Percentiles rank a stretch among this genome's conserved stretches.
phyloP scores from a whole-genome alignment of 129 eudicot genomes.

The Cynara cardunculus region DNA sequence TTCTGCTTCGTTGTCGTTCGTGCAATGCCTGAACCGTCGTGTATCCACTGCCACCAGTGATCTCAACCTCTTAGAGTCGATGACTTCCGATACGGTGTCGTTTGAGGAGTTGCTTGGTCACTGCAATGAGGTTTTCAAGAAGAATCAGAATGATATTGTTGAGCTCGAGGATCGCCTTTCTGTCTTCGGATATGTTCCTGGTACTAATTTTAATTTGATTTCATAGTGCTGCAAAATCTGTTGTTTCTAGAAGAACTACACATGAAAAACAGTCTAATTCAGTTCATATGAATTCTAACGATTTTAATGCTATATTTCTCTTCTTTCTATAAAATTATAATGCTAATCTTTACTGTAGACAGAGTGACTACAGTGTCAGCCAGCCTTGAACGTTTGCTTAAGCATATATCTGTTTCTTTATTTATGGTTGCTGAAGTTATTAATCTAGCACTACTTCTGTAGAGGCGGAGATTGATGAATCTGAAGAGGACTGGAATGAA shows the following conservation, averaged over 20 bases:
- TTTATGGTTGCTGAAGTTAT: background rate
- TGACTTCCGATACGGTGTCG: slow-evolving; percentile 81
- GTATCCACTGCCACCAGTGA: slow-evolving; percentile 58
- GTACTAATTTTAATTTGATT: slow-evolving; percentile 8
- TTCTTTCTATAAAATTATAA: no score
- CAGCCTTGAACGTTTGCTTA: background rate
- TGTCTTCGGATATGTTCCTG: slow-evolving; percentile 42
- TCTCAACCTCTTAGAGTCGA: slow-evolving; percentile 77
- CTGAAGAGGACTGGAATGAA: slow-evolving; percentile 22
- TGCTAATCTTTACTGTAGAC: background rate
- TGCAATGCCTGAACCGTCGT: slow-evolving; percentile 63
- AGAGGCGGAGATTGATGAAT: slow-evolving; percentile 40
- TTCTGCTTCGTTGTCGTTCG: slow-evolving; percentile 77
- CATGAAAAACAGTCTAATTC: background rate
- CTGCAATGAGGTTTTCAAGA: slow-evolving; percentile 64
- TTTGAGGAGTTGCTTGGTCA: slow-evolving; percentile 94
- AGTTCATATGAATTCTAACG: background rate
- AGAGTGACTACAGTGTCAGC: no score
- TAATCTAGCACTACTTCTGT: background rate
- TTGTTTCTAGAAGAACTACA: background rate
- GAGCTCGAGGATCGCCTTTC: slow-evolving; percentile 50
- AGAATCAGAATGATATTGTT: slow-evolving; percentile 47
- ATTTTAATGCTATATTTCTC: background rate
- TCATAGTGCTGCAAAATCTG: background rate
- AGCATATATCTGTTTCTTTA: background rate